Conservation (phyloP, 1,284 basidiomycete species). For the Albatrellus sp. region DNA sequence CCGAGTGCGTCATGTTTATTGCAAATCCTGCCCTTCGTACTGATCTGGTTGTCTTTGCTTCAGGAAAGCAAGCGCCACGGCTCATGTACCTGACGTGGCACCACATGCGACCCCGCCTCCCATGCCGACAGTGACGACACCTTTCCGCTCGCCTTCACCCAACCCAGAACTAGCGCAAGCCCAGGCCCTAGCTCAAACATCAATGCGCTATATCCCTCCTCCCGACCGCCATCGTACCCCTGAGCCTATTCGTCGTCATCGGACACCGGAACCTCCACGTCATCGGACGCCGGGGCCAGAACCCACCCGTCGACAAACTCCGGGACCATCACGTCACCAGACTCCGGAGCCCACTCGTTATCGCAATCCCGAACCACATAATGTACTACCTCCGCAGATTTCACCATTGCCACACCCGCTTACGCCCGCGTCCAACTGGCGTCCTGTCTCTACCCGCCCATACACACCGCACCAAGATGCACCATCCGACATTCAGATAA, state of each 20-base stretch:
- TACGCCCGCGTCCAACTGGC: conserved; percentile 10
- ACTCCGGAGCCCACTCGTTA: neutral
- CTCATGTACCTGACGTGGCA: conserved; percentile 6
- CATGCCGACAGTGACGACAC: conserved; percentile 7
- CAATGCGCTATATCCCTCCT: conserved; percentile 8
- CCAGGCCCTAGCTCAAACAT: conserved; percentile 3
- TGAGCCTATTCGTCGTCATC: conserved; percentile 1
- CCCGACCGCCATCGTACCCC: conserved; percentile 6
- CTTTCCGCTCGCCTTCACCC: conserved; percentile 9
- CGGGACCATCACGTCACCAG: conserved; percentile 5
- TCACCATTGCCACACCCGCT: conserved; percentile 6
- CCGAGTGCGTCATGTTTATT: conserved; percentile 1
- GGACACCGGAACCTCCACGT: conserved; percentile 2
- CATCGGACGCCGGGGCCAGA: conserved; percentile 5
- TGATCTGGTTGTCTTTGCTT: neutral
- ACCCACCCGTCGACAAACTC: neutral
- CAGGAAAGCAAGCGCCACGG: neutral
- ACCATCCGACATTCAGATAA: conserved; percentile 10
- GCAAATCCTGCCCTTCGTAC: neutral
- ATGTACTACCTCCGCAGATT: neutral
- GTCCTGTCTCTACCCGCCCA: neutral
- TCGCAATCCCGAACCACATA: conserved; percentile 1
- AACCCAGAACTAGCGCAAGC: neutral
- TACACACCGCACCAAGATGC: conserved; percentile 5
- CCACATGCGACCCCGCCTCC: conserved; percentile 6